These are phyloP conservation scores for Chalciporus pseudorubinellus DNA, from an alignment of 768 basidiomycete genomes.

Conservation along the genomic window DNA sequence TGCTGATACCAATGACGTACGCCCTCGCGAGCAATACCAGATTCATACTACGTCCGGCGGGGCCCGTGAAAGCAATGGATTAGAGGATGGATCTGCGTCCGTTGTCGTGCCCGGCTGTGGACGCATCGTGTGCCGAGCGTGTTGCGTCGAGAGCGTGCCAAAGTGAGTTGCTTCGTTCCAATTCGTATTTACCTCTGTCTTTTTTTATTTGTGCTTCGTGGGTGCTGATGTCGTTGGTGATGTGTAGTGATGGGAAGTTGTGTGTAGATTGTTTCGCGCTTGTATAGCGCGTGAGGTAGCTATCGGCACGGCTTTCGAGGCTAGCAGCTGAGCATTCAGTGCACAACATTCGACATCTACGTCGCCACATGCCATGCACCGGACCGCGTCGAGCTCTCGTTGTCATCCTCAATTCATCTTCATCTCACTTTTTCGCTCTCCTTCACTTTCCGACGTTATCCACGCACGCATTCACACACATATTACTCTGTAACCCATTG, in stretches of 20 bases:
- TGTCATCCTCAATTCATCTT: too few relatives aligned
- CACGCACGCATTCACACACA: constrained; percentile 6
- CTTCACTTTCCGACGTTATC: constrained; percentile 1
- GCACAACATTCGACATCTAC: too few relatives aligned
- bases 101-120: constrained; percentile 33
- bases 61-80: background rate
- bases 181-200: background rate
- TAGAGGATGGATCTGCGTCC: constrained; percentile 7
- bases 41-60: background rate
- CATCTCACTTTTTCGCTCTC: background rate
- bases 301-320: background rate
- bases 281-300: constrained; percentile 8
- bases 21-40: constrained; percentile 1
- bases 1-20: background rate
- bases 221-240: constrained; percentile 7
- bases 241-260: constrained; percentile 29
- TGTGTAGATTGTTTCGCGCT: constrained; percentile 32
- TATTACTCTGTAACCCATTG: constrained; percentile 3
- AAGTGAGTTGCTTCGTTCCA: constrained; percentile 27
- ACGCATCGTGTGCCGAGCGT: constrained; percentile 33
- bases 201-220: background rate
- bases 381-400: background rate
- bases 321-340: background rate
- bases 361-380: background rate
- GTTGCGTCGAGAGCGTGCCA: constrained; percentile 35